Evolutionary conservation across 805 yeast species (phyloP).

Genomic region (Ogataea populi-albae): DNA sequence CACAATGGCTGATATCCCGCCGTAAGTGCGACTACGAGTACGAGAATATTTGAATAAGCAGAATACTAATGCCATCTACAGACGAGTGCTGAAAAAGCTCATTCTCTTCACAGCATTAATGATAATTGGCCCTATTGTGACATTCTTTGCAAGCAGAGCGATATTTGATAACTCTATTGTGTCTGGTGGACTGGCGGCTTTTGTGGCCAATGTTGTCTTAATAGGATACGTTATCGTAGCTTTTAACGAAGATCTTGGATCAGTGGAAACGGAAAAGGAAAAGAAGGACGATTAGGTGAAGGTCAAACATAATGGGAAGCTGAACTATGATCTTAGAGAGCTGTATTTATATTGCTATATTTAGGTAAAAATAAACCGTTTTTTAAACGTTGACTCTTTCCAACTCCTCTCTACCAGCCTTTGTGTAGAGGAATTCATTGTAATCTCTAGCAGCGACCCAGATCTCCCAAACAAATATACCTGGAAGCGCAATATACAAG

Average conservation of each 20-base stretch:
- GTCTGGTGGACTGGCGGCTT: slow-evolving; percentile 80
- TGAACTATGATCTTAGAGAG: too few species aligned
- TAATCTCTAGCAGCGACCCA: slow-evolving; percentile 87
- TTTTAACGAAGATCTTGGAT: slow-evolving; percentile 56
- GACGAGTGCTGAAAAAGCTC: slow-evolving; percentile 64
- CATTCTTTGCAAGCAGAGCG: slow-evolving; percentile 48
- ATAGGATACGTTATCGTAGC: slow-evolving; percentile 74
- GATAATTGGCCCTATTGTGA: slow-evolving; percentile 62
- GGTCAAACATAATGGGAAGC: too few species aligned
- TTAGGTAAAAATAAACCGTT: too few species aligned
- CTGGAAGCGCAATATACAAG: slow-evolving; percentile 75
- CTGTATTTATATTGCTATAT: too few species aligned
- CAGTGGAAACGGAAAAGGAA: slow-evolving; percentile 39
- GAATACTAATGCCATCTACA: slow-evolving; percentile 19
- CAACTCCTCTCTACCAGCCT: slow-evolving; percentile 95
- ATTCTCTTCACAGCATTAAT: slow-evolving; percentile 73
- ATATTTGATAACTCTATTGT: slow-evolving; percentile 51
- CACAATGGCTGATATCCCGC: slow-evolving; percentile 36
- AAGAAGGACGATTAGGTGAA: slow-evolving; percentile 9
- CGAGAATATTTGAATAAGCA: not conserved
- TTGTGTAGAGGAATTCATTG: slow-evolving; percentile 92
- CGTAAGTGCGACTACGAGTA: slow-evolving; percentile 26
- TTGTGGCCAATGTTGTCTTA: slow-evolving; percentile 69
- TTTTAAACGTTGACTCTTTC: slow-evolving; percentile 52
- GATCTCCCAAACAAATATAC: slow-evolving; percentile 74